Base-by-base conservation (phyloP, 2,329 filamentous ascomycete species). In the Talaromyces piceae region DNA sequence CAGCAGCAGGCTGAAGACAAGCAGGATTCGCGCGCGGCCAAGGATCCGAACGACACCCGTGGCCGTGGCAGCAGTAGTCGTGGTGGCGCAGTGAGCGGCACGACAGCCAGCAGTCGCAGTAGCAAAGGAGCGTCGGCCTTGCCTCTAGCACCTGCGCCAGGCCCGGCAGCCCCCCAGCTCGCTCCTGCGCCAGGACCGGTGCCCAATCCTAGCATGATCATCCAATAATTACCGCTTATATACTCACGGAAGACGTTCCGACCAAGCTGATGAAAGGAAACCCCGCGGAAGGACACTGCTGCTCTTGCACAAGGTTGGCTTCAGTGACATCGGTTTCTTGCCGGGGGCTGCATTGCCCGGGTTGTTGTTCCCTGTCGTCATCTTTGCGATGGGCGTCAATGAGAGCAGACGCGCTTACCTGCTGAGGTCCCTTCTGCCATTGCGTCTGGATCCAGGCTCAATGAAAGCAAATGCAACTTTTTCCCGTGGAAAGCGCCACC, bases 1-100 rank as follows among this genome's bases (percentile, higher is more conserved):
- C 81, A 88, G 61, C 81, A 85, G 63, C 81, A 85, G 63, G 83
- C 88, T 69, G 88, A 94, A 41, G 88, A 94, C 67, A 93, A 93
- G 72, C 77, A 83, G 5, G 86, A 90, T 57, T 78, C 50, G n/a
- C 51, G 59, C 18, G 50, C 56, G 1, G 52, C 55, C 12, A 54
- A 41, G 23, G 25, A 56, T 7, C 60, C 63, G 1, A 57, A 63
- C 4, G 60, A 66, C 47, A 58, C 65, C 13, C 59, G 63, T 22
- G 60, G 62, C 41, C 52, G 54, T 18, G 59, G 51, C 6, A 48
- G 51, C 30, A 37, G 28, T 26, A 41, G 37, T 54, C 60, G 47
- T 26, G 54, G 51, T 12, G 51, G 54, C 39, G 33, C 25, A 20
- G 28, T 30, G 26, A 27, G 49, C 28, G 33, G 39, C 39, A 26